phyloP scores from a whole-genome alignment of 495 filamentous ascomycete genomes.

The Massariosphaeria phaeospora region DNA sequence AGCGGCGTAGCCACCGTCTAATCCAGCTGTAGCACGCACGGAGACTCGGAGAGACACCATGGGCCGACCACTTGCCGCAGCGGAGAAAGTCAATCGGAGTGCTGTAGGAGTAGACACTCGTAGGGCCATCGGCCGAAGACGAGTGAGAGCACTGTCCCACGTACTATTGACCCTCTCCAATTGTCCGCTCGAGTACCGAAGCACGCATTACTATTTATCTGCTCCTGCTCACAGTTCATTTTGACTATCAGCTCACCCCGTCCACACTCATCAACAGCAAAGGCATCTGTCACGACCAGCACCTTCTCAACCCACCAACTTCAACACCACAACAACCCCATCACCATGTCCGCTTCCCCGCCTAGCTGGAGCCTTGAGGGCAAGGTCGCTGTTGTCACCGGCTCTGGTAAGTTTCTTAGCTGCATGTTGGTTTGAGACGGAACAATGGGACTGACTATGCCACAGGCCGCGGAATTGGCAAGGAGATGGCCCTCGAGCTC shows the following conservation, averaged over 20 bases:
- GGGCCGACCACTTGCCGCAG: constrained; percentile 25
- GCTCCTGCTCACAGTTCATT: not conserved
- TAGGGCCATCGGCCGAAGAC: constrained; percentile 6
- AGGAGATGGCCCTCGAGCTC: constrained; percentile 45
- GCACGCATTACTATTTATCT: constrained; percentile 15
- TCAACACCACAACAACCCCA: not conserved
- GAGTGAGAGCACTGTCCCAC: constrained; percentile 8
- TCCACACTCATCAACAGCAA: constrained; percentile 5
- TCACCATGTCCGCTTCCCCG: constrained; percentile 26
- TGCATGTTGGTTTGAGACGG: too few species aligned
- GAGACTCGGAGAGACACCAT: constrained; percentile 1
- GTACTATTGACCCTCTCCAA: constrained; percentile 18
- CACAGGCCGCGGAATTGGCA: constrained; percentile 43
- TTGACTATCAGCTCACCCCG: not conserved
- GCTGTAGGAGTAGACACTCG: constrained; percentile 13
- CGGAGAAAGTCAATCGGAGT: constrained; percentile 12
- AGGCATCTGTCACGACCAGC: constrained; percentile 1
- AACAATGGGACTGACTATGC: constrained; percentile 1
- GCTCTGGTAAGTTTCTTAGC: constrained; percentile 38
- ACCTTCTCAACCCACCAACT: not conserved
- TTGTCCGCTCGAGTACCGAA: constrained; percentile 24
- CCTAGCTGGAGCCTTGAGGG: constrained; percentile 41
- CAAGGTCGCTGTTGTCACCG: constrained; percentile 46
- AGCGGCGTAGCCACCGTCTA: constrained; percentile 10
- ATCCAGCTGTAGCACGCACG: constrained; percentile 16